Evolutionary conservation across 2,329 filamentous ascomycete species (phyloP), one percentile per base, ranked within the genome.

Genomic region (Metarhizium rileyi): DNA sequence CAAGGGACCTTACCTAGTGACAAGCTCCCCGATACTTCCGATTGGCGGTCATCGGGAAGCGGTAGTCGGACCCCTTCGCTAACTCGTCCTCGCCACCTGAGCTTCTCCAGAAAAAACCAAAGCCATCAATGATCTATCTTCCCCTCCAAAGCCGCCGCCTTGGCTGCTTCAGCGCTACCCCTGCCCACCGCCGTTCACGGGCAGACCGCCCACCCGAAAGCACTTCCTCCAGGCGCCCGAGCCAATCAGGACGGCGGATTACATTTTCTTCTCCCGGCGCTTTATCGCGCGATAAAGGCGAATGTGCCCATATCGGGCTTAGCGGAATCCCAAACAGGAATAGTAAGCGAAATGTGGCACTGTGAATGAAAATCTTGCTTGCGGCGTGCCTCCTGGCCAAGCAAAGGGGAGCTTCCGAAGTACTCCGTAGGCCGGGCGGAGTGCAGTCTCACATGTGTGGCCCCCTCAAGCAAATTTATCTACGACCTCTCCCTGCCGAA

Each of bases 221-320:
- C n/a, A n/a, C n/a, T n/a, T n/a, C 10, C 14, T 20, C 26, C 45
- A n/a, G 43, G 25, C 18, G 12, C 5, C 30, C 26, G 26, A 33
- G 44, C 51, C 53, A 55, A 55, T 53, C 44, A 51, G 9, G 18
- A 23, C n/a, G n/a, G 26, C 23, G 20, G 12, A 20, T 26, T 30
- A 27, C 9, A 20, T 40, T 42, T 23, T 46, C 53, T 36, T 41
- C n/a, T 51, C 46, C 53, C 53, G 53, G 49, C 48, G 47, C 35
- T 53, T 55, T 55, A 52, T 55, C 53, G 53, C 49, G 48, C 33
- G 22, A 25, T 40, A 28, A 46, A 27, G 40, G 14, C 23, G 18
- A 26, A 27, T 14, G 3, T 38, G 33, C 8, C 47, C 22, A 14
- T 3, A 44, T 53, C 33, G 7, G 51, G 49, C 2, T 46, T 49